A percentile compares a stretch with the other conserved stretches of the same genome.
phyloP scores from a whole-genome alignment of 306 rosid genomes.

The Argentina anserina region DNA sequence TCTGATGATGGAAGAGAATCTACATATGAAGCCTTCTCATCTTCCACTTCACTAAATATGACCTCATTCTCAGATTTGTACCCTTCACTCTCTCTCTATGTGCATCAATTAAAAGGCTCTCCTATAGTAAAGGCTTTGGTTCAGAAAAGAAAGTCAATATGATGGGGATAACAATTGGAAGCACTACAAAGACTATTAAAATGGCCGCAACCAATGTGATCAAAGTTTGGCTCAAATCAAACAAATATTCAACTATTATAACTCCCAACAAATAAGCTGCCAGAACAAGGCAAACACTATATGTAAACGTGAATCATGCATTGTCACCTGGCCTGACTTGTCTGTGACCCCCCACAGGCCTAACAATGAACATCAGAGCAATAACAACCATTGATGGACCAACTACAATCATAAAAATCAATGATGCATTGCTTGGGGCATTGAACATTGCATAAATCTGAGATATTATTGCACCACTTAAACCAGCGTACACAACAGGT shows the following conservation, averaged over 20 bases:
- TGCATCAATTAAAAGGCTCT: slow-evolving; percentile 43
- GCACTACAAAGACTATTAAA: slow-evolving; percentile 42
- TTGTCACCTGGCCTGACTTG: slow-evolving; percentile 52
- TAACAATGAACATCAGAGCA: slow-evolving; percentile 55
- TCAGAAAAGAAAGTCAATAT: slow-evolving; percentile 47
- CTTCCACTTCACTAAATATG: slow-evolving; percentile 44
- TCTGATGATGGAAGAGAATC: slow-evolving; percentile 51
- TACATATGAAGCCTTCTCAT: slow-evolving; percentile 42
- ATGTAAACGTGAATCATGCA: slow-evolving; percentile 54
- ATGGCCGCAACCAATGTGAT: slow-evolving; percentile 30
- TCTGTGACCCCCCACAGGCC: slow-evolving; percentile 49
- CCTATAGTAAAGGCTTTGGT: slow-evolving; percentile 36
- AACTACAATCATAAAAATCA: slow-evolving; percentile 58
- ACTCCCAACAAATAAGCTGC: slow-evolving; percentile 67
- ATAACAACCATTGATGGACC: slow-evolving; percentile 57
- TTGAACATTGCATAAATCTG: slow-evolving; percentile 49
- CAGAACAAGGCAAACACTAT: slow-evolving; percentile 55
- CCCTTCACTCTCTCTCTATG: slow-evolving; percentile 21
- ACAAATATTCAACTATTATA: slow-evolving; percentile 44
- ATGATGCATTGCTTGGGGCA: slow-evolving; percentile 46
- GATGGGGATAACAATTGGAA: slow-evolving; percentile 56
- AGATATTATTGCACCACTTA: slow-evolving; percentile 66
- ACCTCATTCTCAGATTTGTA: slow-evolving; percentile 22
- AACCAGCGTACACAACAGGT: slow-evolving; percentile 59
- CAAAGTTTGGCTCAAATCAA: slow-evolving; percentile 35